Base-by-base conservation (phyloP, 345 rosid genomes). In the Salix exigua region DNA sequence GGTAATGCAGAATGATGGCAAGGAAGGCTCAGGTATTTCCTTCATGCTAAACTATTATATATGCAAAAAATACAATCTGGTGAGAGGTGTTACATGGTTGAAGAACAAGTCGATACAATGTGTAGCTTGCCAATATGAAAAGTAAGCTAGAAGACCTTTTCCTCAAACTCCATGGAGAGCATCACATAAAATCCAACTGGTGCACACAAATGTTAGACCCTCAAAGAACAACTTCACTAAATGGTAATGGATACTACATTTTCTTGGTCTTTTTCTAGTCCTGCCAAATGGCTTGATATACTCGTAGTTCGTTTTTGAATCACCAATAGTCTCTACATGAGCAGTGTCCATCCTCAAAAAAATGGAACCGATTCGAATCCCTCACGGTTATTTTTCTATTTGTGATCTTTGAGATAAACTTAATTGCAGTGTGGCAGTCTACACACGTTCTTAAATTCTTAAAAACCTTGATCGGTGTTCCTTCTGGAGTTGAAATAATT, bases 301-400 rank as follows among this genome's bases (percentile, higher is more conserved):
- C 9, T 50, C 74, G 58, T 23, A 25, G 17, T 26, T 48, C 30
- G 50, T 61, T 19, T 75, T 35, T 46, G 60, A 73, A 80, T 87
- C 89, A 94, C 98, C 98, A 94, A 79, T 83, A 94, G 79, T 92
- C 98, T 80, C 79, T 48, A 84, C 97, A 94, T 61, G 98, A 92
- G 85, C 98, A 94, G 13, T 46, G 82, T 74, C 98, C 97, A 74
- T 86, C 80, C 86, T 91, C 94, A 77, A 94, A 94, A 85, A 86
- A 87, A 80, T 94, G 98, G 76, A 94, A 94, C 78, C 97, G 83
- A 77, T 83, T 86, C 0, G 97, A 90, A 84, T 94, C 97, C 73
- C 97, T 84, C 40, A 94, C 89, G 0, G 84, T 83, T 75, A 94
- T 90, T 85, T 88, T 94, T 80, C 98, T 88, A 81, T 30, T 75